Base-by-base conservation (phyloP, 257 asterid genomes). In the Solanum ahanhuiri region DNA sequence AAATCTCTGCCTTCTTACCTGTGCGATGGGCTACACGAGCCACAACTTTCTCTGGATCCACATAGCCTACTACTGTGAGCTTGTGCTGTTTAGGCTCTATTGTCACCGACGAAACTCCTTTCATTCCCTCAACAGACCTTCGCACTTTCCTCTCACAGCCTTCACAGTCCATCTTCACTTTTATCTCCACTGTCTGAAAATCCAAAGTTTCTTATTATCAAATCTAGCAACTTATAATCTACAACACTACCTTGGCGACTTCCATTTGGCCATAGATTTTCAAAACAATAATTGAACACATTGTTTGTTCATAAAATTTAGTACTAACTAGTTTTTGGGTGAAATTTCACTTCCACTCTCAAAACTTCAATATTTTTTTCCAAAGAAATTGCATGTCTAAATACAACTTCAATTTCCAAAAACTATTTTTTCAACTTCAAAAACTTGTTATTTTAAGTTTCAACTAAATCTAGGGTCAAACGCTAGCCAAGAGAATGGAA, bases 121-220 rank as follows among this genome's bases (percentile, higher is more conserved):
- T 95, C 99, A 96, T 96, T 31, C 99, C 99, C 66, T 94, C 98
- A 0, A 96, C 98, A 0, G 99, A 94, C 84, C 93, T 91, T 51
- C 96, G 87, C 79, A 94, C 98, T 82, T 92, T 95, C 87, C 98
- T 90, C 91, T 93, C 99, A 33, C 99, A 96, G 4, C 99, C 98
- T 90, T 96, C 98, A 83, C 99, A 96, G 4, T 96, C 99, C 28
- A 96, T 96, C 88, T 96, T 96, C 87, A 96, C 96, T 88, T 95
- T 96, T 35, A 96, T 91, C 91, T 95, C 98, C 87, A 97, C 98
- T 2, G 98, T 97, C 99, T 95, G 91, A 30, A 75, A 77, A 43
- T 76, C 5, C 63, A 41, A 4, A 41, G 4, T 76, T 12, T 7
- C 23, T 6, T 41, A 41, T 6, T 69, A 66, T 28, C 4, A 66